Conservation (phyloP, 2,329 filamentous ascomycete species). For the Xylaria sp. region DNA sequence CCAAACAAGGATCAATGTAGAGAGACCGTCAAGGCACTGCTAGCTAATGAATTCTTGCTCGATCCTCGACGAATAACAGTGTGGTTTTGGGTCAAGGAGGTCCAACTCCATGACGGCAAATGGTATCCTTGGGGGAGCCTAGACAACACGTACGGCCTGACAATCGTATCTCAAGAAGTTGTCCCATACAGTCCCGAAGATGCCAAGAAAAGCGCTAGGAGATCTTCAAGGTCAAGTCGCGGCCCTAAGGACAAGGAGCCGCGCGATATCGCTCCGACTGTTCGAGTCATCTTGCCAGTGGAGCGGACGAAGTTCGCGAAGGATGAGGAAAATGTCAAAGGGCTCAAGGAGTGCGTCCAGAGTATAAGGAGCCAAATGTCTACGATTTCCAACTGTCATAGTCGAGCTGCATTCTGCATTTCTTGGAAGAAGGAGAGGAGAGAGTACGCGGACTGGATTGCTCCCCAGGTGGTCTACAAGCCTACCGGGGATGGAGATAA, state of each 20-base stretch:
- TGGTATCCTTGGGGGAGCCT: slow-evolving; percentile 37
- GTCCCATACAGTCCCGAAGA: slow-evolving; percentile 29
- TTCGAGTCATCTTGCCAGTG: slow-evolving; percentile 28
- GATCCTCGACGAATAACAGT: slow-evolving; percentile 28
- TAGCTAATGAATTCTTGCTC: slow-evolving; percentile 26
- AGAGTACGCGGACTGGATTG: slow-evolving; percentile 33
- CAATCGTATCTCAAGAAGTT: slow-evolving; percentile 26
- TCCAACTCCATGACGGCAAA: slow-evolving; percentile 27
- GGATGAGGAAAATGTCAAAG: slow-evolving; percentile 29
- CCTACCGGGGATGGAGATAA: slow-evolving; percentile 23
- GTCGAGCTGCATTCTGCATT: slow-evolving; percentile 32
- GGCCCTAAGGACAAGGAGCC: slow-evolving; percentile 27
- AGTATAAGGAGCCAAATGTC: slow-evolving; percentile 25
- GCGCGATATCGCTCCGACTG: slow-evolving; percentile 32
- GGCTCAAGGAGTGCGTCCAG: slow-evolving; percentile 30
- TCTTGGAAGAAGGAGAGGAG: slow-evolving; percentile 34
- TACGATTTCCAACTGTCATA: slow-evolving; percentile 13
- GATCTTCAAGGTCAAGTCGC: neutral
- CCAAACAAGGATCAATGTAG: slow-evolving; percentile 29
- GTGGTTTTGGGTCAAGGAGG: slow-evolving; percentile 30
- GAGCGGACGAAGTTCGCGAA: slow-evolving; percentile 28
- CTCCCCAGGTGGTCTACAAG: slow-evolving; percentile 31
- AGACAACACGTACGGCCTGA: slow-evolving; percentile 32
- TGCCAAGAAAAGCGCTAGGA: slow-evolving; percentile 14
- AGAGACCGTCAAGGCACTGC: slow-evolving; percentile 24